These are phyloP conservation scores for Epichloe uncinata DNA, from an alignment of 2,329 filamentous ascomycete species.

Conservation along the genomic window DNA sequence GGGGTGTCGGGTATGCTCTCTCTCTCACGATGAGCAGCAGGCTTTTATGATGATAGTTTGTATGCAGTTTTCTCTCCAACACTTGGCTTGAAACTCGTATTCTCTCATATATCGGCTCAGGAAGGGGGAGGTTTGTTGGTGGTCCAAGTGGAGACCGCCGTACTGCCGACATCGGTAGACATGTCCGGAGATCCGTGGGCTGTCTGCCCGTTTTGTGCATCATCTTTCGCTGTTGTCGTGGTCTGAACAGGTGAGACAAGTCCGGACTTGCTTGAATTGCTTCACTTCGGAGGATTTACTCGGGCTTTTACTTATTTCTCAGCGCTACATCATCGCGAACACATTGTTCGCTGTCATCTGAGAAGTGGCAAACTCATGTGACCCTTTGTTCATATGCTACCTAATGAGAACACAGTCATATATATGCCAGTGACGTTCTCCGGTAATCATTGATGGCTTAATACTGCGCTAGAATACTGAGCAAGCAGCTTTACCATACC, in stretches of 20 bases:
- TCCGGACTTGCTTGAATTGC: no score
- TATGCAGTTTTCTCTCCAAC: neutral
- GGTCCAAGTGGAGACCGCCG: neutral
- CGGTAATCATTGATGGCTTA: neutral
- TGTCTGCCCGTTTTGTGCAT: no score
- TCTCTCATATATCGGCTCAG: neutral
- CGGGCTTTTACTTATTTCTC: no score
- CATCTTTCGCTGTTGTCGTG: no score
- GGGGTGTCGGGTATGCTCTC: neutral
- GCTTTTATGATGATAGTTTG: neutral
- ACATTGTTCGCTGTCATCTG: neutral
- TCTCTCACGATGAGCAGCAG: neutral
- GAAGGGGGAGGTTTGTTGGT: neutral
- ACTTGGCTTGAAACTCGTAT: neutral
- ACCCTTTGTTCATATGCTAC: neutral
- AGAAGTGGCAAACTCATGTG: neutral
- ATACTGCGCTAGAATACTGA: neutral
- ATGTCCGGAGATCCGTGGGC: no score
- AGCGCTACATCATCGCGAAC: neutral
- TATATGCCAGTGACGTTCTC: neutral
- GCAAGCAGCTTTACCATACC: neutral
- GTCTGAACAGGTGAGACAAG: no score
- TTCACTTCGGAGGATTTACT: no score
- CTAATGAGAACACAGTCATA: neutral
- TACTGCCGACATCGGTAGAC: neutral